Evolutionary conservation across 345 rosid genomes (phyloP), one percentile per base, ranked within the genome.

Genomic region (Toxicodendron radicans): DNA sequence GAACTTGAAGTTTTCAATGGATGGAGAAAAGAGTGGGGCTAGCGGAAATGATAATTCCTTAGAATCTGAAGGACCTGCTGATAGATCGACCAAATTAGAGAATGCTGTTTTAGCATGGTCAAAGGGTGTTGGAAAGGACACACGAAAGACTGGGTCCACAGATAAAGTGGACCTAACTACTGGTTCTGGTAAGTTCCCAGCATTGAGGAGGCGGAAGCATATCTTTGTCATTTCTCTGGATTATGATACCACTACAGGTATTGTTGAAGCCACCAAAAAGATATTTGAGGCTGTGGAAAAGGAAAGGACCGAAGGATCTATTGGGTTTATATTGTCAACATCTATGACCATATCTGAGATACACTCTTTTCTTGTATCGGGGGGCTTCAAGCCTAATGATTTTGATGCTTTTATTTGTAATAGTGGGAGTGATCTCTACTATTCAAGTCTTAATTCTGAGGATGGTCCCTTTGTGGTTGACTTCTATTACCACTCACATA

Each of bases 331-430:
- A 80, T 77, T 96, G 87, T 90, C 98, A 2, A 90, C 99, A n/a
- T 89, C 90, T 21, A 73, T 90, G 77, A 86, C 92, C 73, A 89
- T 96, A 70, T 87, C 97, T 57, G 99, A 96, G 93, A 85, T 92
- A 57, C 87, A 78, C 45, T 83, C 91, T 27, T 85, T 93, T 83
- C 85, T 96, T 74, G 81, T 71, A 78, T 89, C 91, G 8, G 90
- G 92, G 43, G 90, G 82, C 16, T 88, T 92, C 75, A 87, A 83
- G 76, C 89, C 92, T 32, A 80, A 70, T 77, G 98, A 93, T 77
- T 96, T 96, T 58, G 99, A 96, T 84, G 99, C 98, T 58, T 96
- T 88, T 82, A 81, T 96, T 62, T 93, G 99, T 82, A 92, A 87
- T 58, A 96, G 99, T 62, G 98, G 99, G 10, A 90, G 99, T 48